Evolutionary conservation across 1,139 yeast species (phyloP).

Genomic region (Geotrichum aggregatum): DNA sequence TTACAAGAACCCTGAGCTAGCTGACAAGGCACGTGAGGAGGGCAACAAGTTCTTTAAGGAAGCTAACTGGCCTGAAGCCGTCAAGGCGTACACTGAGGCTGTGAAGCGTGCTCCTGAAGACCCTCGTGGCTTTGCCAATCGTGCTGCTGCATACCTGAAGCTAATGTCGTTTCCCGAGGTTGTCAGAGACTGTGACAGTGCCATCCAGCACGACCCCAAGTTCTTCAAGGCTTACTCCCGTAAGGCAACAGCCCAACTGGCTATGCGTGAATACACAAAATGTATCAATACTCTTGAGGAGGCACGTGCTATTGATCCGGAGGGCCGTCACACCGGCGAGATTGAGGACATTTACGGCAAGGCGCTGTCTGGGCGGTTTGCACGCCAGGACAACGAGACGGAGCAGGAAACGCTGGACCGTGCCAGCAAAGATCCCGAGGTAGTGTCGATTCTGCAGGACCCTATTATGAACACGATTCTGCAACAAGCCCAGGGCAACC

Average conservation of each 20-base stretch:
- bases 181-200: slow-evolving; percentile 83
- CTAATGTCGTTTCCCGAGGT: slow-evolving; percentile 97
- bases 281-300: slow-evolving; percentile 76
- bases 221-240: slow-evolving; percentile 94
- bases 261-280: slow-evolving; percentile 79
- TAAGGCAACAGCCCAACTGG: slow-evolving; percentile 91
- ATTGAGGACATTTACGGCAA: slow-evolving; percentile 78
- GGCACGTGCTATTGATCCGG: slow-evolving; percentile 73
- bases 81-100: slow-evolving; percentile 91
- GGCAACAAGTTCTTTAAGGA: slow-evolving; percentile 88
- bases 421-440: slow-evolving; percentile 89
- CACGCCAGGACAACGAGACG: slow-evolving; percentile 80
- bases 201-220: slow-evolving; percentile 79
- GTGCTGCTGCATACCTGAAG: slow-evolving; percentile 95
- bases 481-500: slow-evolving; percentile 90
- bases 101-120: slow-evolving; percentile 93
- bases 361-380: slow-evolving; percentile 76
- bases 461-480: slow-evolving; percentile 96
- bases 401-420: slow-evolving; percentile 93
- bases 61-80: slow-evolving; percentile 97
- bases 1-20: slow-evolving; percentile 84
- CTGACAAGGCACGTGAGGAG: slow-evolving; percentile 89
- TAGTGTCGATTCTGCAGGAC: slow-evolving; percentile 83
- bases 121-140: slow-evolving; percentile 94
- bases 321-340: slow-evolving; percentile 61